Conservation (phyloP, 169 alveolate species). For the Plasmodium reichenowi region DNA sequence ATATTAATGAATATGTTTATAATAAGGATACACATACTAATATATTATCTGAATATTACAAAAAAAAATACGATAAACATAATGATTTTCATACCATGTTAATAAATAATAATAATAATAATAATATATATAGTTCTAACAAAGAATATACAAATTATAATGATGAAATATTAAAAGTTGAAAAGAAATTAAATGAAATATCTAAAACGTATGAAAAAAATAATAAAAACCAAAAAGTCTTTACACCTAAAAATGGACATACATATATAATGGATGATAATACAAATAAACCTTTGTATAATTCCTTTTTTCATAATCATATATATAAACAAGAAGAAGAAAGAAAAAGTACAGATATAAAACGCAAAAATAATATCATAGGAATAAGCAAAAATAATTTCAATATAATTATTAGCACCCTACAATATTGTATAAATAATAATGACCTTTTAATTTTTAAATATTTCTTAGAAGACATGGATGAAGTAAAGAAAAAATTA, state of each 20-base stretch:
- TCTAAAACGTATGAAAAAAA: background rate
- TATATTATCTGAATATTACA: too few relatives aligned
- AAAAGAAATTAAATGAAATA: background rate
- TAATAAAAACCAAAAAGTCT: too few relatives aligned
- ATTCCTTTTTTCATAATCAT: background rate
- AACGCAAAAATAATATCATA: background rate
- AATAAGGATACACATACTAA: too few relatives aligned
- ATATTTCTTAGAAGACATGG: slow-evolving; percentile 13
- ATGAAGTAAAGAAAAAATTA: background rate
- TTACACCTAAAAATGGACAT: too few relatives aligned
- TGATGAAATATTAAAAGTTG: background rate
- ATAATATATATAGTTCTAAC: background rate
- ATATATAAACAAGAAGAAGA: background rate
- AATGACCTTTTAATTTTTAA: slow-evolving; percentile 36
- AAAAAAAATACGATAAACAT: too few relatives aligned
- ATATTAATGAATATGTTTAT: background rate
- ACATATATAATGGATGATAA: too few relatives aligned
- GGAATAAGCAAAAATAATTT: background rate
- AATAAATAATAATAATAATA: background rate
- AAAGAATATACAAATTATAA: background rate
- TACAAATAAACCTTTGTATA: background rate
- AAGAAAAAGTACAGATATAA: too few relatives aligned
- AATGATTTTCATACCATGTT: too few relatives aligned
- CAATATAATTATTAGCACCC: slow-evolving; percentile 22
- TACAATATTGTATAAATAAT: slow-evolving; percentile 17